Percentiles rank a stretch among this genome's conserved stretches.
These are phyloP conservation scores for Solanum sparsipilum DNA, from an alignment of 257 asterid genomes.

Conservation along the genomic window DNA sequence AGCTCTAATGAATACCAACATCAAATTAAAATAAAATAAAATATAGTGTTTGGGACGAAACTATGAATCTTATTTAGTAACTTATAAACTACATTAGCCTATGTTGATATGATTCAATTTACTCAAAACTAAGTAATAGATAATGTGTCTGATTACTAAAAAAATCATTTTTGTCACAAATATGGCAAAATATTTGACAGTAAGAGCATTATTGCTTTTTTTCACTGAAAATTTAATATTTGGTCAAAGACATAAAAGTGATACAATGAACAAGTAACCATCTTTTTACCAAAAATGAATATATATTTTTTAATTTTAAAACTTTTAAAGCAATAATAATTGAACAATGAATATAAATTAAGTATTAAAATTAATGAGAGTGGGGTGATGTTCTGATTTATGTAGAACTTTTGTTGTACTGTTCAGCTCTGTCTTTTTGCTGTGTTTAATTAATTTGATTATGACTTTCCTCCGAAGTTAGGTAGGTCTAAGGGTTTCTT, in stretches of 20 bases:
- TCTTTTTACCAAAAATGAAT: not conserved
- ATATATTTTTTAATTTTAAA: not conserved
- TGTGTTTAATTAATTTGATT: not conserved
- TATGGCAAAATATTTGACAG: too few relatives aligned
- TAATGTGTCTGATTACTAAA: not conserved
- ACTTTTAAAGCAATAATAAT: not conserved
- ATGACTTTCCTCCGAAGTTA: not conserved
- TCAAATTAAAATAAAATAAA: too few relatives aligned
- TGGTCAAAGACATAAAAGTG: not conserved
- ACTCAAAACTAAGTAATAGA: not conserved
- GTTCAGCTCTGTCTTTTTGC: not conserved
- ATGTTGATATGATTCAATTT: not conserved
- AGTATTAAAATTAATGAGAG: not conserved
- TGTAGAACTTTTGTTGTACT: not conserved
- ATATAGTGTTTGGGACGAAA: not conserved
- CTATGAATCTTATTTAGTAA: too few relatives aligned
- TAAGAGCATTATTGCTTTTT: not conserved
- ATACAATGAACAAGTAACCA: not conserved
- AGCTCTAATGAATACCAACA: accelerated
- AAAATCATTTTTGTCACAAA: not conserved
- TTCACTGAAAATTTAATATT: not conserved
- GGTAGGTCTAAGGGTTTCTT: accelerated
- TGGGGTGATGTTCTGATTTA: not conserved
- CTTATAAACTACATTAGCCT: not conserved
- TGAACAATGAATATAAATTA: not conserved